phyloP scores from a whole-genome alignment of 2,329 filamentous ascomycete species.

The Fusarium sulawesiense region DNA sequence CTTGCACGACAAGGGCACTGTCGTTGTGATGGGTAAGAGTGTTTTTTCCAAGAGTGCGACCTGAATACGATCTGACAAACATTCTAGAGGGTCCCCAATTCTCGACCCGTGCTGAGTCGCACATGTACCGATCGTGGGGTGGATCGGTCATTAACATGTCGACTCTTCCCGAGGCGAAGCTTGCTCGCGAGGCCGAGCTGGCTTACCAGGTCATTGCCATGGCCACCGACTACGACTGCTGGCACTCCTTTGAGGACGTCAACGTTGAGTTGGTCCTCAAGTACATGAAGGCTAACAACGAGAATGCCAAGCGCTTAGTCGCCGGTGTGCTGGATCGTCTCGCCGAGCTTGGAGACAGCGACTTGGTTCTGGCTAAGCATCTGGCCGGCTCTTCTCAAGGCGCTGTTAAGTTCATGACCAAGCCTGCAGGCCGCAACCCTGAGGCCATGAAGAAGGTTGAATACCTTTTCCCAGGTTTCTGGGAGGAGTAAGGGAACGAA shows the following conservation, averaged over 20 bases:
- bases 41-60: not conserved
- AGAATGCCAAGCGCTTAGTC: slow-evolving; percentile 87
- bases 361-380: slow-evolving; percentile 84
- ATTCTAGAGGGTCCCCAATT: slow-evolving; percentile 92
- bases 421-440: slow-evolving; percentile 75
- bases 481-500: slow-evolving; percentile 51
- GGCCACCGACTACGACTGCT: slow-evolving; percentile 99
- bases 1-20: slow-evolving; percentile 83
- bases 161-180: slow-evolving; percentile 92
- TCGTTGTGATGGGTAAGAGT: slow-evolving; percentile 86
- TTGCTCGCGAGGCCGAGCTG: slow-evolving; percentile 95
- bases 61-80: slow-evolving; percentile 35
- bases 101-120: slow-evolving; percentile 92
- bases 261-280: slow-evolving; percentile 97
- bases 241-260: slow-evolving; percentile 85
- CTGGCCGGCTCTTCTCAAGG: slow-evolving; percentile 80
- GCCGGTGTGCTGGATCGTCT: slow-evolving; percentile 89
- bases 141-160: slow-evolving; percentile 99
- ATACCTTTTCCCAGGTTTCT: slow-evolving; percentile 90
- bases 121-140: slow-evolving; percentile 95
- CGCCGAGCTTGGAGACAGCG: slow-evolving; percentile 78
- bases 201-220: slow-evolving; percentile 99
- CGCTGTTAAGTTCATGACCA: slow-evolving; percentile 84
- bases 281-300: slow-evolving; percentile 92
- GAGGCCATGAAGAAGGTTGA: slow-evolving; percentile 83